Percentiles rank a stretch among this genome's conserved stretches.
Evolutionary conservation across 2,329 filamentous ascomycete species (phyloP).

Genomic region (Hymenoscyphus occultus): DNA sequence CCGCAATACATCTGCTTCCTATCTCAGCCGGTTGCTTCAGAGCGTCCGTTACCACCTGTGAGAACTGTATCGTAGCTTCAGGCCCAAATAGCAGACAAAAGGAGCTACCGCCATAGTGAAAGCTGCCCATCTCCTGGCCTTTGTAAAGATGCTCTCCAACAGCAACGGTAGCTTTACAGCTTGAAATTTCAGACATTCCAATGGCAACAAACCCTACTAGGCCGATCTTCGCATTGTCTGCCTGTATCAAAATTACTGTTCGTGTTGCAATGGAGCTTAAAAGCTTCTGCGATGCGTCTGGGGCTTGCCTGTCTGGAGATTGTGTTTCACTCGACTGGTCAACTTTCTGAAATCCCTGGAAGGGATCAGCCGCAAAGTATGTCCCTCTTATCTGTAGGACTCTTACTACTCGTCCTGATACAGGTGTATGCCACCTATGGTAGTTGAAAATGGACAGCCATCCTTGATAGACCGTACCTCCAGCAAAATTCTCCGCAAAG

Average conservation of each 20-base stretch:
- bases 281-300: constrained; percentile 56
- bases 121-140: constrained; percentile 51
- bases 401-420: constrained; percentile 57
- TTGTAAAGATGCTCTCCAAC: constrained; percentile 65
- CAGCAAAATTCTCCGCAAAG: constrained; percentile 52
- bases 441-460: constrained; percentile 67
- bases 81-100: constrained; percentile 66
- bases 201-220: constrained; percentile 68
- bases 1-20: too few relatives aligned
- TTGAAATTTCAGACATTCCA: constrained; percentile 75
- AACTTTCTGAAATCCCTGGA: constrained; percentile 31
- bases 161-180: constrained; percentile 67
- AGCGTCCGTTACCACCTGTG: too few relatives aligned
- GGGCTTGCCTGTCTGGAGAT: too few relatives aligned
- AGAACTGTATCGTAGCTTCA: constrained; percentile 34
- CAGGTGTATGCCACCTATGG: constrained; percentile 70
- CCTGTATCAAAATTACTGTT: constrained; percentile 67
- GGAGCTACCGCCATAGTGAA: constrained; percentile 73
- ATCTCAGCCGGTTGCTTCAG: too few relatives aligned
- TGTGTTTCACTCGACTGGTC: too few relatives aligned
- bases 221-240: constrained; percentile 64
- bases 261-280: constrained; percentile 65
- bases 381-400: constrained; percentile 60
- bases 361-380: constrained; percentile 61
- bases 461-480: constrained; percentile 68